phyloP scores from a whole-genome alignment of 345 rosid species.

The Gossypium sturtianum region DNA sequence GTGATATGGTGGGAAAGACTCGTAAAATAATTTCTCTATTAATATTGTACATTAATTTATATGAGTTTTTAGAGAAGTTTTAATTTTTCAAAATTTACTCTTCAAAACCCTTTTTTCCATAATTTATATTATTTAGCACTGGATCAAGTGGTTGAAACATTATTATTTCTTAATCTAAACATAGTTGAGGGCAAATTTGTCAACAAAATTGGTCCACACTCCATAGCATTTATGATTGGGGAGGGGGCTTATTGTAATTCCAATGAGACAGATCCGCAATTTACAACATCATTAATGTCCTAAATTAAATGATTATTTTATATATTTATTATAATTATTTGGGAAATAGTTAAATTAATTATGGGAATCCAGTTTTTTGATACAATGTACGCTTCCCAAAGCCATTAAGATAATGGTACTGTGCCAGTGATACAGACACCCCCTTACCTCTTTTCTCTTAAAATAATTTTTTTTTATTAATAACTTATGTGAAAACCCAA shows the following conservation, averaged over 20 bases:
- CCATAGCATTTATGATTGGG: not conserved
- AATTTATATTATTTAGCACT: not conserved
- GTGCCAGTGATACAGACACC: constrained; percentile 16
- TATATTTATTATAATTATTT: constrained; percentile 13
- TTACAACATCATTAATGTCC: constrained; percentile 1
- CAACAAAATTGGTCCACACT: not conserved
- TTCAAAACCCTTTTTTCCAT: too few species aligned
- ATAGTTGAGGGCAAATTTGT: constrained; percentile 1
- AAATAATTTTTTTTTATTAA: not conserved
- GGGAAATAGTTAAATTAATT: constrained; percentile 24
- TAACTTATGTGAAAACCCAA: not conserved
- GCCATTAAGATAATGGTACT: constrained; percentile 19
- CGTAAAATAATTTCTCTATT: too few species aligned
- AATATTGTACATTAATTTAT: too few species aligned
- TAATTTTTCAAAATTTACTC: too few species aligned
- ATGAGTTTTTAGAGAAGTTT: too few species aligned
- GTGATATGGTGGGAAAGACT: accelerated
- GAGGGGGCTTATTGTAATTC: constrained; percentile 19
- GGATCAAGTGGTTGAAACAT: not conserved
- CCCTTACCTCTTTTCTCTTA: constrained; percentile 3
- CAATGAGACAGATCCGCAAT: not conserved
- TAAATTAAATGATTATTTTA: not conserved
- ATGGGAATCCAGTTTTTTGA: constrained; percentile 15
- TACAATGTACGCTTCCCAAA: constrained; percentile 27
- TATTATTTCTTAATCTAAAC: not conserved